Percentiles rank a stretch among this genome's conserved stretches.
Evolutionary conservation across 2,329 filamentous ascomycete genomes (phyloP).

Genomic region (Hymenoscyphus linearis): DNA sequence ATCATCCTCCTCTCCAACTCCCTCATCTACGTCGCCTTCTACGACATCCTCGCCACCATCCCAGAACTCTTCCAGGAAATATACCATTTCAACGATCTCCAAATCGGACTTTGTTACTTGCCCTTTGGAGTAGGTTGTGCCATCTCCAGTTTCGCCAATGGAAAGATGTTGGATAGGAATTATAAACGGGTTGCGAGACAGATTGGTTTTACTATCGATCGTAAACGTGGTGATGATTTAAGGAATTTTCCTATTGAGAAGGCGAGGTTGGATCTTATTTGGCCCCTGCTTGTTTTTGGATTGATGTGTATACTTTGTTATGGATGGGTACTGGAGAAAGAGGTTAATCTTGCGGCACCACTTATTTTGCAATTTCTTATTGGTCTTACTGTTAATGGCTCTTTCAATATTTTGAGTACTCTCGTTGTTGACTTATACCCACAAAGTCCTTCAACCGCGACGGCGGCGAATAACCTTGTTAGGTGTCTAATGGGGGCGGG

Average conservation of each 20-base stretch:
- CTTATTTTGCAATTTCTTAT: conserved; percentile 53
- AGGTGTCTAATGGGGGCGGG: conserved; percentile 57
- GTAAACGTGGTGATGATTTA: conserved; percentile 42
- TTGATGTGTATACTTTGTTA: conserved; percentile 49
- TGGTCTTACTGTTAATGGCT: conserved; percentile 52
- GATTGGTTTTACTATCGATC: conserved; percentile 55
- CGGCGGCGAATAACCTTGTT: conserved; percentile 59
- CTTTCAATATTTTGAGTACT: conserved; percentile 59
- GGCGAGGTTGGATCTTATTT: conserved; percentile 47
- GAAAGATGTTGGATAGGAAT: conserved; percentile 57
- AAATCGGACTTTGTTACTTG: conserved; percentile 31
- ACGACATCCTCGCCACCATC: conserved; percentile 46
- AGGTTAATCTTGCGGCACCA: conserved; percentile 48
- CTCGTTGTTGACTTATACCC: conserved; percentile 61
- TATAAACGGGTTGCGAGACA: conserved; percentile 62
- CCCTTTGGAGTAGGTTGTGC: conserved; percentile 47
- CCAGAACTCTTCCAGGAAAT: conserved; percentile 39
- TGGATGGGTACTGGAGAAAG: conserved; percentile 50
- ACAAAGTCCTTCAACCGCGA: conserved; percentile 54
- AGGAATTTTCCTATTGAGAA: conserved; percentile 33
- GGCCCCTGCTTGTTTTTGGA: conserved; percentile 50
- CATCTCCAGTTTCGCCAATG: conserved; percentile 48
- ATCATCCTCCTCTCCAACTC: conserved; percentile 48
- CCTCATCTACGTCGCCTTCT: conserved; percentile 51
- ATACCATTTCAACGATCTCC: conserved; percentile 31